Conservation (phyloP, 768 basidiomycete species). For the Ramaria sp. region DNA sequence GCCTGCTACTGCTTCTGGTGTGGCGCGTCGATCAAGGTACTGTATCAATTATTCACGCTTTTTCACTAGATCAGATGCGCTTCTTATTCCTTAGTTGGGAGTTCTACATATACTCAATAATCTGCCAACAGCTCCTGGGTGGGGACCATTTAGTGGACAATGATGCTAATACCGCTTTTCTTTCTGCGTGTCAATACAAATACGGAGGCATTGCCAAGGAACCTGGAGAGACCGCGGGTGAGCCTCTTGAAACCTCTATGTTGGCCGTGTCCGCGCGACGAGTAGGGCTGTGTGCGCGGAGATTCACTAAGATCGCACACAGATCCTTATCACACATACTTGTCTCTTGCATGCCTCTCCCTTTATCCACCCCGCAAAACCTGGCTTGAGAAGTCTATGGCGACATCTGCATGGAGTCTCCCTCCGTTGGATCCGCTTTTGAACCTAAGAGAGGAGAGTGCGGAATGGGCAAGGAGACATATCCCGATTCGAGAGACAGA, state of each 20-base stretch:
- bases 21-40: constrained; percentile 68
- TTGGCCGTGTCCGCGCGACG: too few relatives aligned
- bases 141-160: constrained; percentile 46
- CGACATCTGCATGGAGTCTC: constrained; percentile 40
- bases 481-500: constrained; percentile 26
- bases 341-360: constrained; percentile 73
- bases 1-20: constrained; percentile 98
- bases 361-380: constrained; percentile 41
- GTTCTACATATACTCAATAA: constrained; percentile 12
- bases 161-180: constrained; percentile 45
- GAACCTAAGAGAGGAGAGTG: constrained; percentile 59
- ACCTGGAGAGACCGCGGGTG: constrained; percentile 72
- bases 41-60: neutral
- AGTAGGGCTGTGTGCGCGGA: neutral
- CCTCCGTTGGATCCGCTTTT: constrained; percentile 54
- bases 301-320: constrained; percentile 1
- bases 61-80: neutral
- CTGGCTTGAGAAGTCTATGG: constrained; percentile 12
- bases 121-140: constrained; percentile 51
- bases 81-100: neutral
- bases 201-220: constrained; percentile 85
- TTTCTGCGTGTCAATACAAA: constrained; percentile 73
- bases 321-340: constrained; percentile 96
- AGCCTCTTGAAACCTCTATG: constrained; percentile 9
- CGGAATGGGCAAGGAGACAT: constrained; percentile 52